phyloP scores from a whole-genome alignment of 1,139 yeast genomes.

The Blastobotrys capitulatus region DNA sequence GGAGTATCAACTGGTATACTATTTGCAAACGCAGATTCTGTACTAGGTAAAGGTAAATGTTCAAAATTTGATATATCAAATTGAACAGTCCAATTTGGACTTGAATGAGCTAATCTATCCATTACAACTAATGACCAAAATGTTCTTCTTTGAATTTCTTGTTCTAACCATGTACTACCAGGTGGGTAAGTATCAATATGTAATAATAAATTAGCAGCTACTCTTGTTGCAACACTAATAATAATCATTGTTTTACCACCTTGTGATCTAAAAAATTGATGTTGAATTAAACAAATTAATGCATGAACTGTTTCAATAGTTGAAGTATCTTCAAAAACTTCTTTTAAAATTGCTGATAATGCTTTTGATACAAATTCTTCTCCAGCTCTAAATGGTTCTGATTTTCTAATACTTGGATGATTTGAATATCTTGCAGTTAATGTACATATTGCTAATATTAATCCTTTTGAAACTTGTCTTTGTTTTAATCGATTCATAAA shows the following conservation, averaged over 20 bases:
- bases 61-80: conserved; percentile 25
- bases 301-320: conserved; percentile 36
- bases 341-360: conserved; percentile 27
- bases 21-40: conserved; percentile 28
- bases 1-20: conserved; percentile 24
- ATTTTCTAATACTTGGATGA: conserved; percentile 26
- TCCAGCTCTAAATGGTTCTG: conserved; percentile 31
- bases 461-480: conserved; percentile 29
- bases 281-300: conserved; percentile 31
- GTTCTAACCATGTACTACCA: conserved; percentile 32
- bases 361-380: conserved; percentile 31
- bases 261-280: conserved; percentile 34
- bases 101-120: conserved; percentile 35
- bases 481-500: conserved; percentile 30
- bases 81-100: conserved; percentile 31
- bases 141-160: conserved; percentile 34
- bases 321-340: conserved; percentile 31
- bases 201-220: conserved; percentile 34
- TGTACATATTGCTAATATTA: conserved; percentile 35
- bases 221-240: conserved; percentile 34
- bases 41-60: conserved; percentile 32
- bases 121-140: conserved; percentile 36
- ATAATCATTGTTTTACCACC: conserved; percentile 36
- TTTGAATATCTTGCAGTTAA: conserved; percentile 34
- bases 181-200: conserved; percentile 9